A percentile compares a stretch with the other conserved stretches of the same genome.
These are phyloP conservation scores for Saccharomyces eubayanus DNA, from an alignment of 805 yeast species.

Conservation along the genomic window DNA sequence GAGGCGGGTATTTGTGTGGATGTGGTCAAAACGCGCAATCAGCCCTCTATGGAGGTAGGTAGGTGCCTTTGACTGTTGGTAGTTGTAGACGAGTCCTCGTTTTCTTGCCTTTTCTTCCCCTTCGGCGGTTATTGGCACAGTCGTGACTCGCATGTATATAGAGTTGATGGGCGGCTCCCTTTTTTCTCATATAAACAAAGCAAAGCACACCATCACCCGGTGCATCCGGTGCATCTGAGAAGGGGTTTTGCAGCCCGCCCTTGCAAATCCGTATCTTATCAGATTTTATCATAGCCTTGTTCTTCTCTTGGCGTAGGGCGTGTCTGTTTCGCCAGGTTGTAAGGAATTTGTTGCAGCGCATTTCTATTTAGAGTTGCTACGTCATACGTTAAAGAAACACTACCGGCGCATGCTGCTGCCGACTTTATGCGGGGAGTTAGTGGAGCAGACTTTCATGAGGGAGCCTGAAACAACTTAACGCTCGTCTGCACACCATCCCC, in stretches of 20 bases:
- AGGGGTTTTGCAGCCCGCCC: too few species aligned
- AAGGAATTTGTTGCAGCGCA: too few species aligned
- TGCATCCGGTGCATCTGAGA: too few species aligned
- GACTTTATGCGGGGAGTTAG: too few species aligned
- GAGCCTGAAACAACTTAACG: too few species aligned
- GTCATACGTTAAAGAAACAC: too few species aligned
- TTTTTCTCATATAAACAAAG: not conserved
- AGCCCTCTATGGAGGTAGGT: not conserved
- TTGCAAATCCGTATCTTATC: not conserved
- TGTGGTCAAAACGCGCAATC: not conserved
- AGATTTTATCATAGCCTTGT: not conserved
- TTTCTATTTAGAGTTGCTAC: too few species aligned
- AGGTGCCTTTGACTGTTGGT: not conserved
- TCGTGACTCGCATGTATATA: not conserved
- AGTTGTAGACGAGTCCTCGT: not conserved
- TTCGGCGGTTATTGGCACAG: not conserved
- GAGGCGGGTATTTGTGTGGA: not conserved
- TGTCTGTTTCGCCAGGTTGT: too few species aligned
- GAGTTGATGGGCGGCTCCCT: not conserved
- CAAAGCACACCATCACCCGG: too few species aligned
- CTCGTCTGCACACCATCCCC: too few species aligned
- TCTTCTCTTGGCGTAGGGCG: not conserved
- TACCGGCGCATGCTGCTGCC: too few species aligned
- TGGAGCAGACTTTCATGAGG: too few species aligned
- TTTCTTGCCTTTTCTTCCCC: not conserved